Conservation (phyloP, 108 stramenopile species). For the Skeletonema potamos region DNA sequence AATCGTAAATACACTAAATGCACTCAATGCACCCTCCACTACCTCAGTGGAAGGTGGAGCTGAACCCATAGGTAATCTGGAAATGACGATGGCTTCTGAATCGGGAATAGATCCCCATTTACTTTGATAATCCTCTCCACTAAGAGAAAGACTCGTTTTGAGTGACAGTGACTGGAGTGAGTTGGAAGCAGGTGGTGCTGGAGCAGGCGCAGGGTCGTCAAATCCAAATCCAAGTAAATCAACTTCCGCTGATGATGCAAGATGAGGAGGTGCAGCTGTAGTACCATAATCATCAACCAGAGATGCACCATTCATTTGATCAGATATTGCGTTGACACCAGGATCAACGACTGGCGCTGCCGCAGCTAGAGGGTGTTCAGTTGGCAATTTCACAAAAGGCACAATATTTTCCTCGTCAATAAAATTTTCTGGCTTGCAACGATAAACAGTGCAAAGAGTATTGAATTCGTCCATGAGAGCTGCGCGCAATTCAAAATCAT, state of each 20-base stretch:
- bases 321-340: conserved; percentile 37
- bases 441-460: conserved; percentile 94
- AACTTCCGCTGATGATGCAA: conserved; percentile 22
- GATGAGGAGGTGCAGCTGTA: conserved; percentile 10
- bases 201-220: conserved; percentile 47
- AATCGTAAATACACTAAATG: conserved; percentile 73
- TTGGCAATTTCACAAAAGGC: conserved; percentile 69
- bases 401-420: conserved; percentile 83
- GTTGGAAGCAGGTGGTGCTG: conserved; percentile 33
- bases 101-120: conserved; percentile 83
- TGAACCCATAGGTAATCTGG: conserved; percentile 48
- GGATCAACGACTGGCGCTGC: conserved; percentile 33
- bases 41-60: conserved; percentile 56
- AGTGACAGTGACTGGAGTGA: conserved; percentile 51
- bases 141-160: conserved; percentile 57
- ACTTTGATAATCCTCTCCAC: conserved; percentile 81
- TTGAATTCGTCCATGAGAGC: conserved; percentile 94
- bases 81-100: conserved; percentile 59
- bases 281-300: conserved; percentile 13
- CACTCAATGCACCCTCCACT: conserved; percentile 63
- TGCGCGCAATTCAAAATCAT: conserved; percentile 66
- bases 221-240: conserved; percentile 77
- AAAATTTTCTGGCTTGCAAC: conserved; percentile 88
- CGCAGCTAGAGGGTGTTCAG: conserved; percentile 70
- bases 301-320: conserved; percentile 27